These are phyloP conservation scores for Sarocladiaceae sp. DNA, from an alignment of 2,329 filamentous ascomycete species.

Conservation along the genomic window DNA sequence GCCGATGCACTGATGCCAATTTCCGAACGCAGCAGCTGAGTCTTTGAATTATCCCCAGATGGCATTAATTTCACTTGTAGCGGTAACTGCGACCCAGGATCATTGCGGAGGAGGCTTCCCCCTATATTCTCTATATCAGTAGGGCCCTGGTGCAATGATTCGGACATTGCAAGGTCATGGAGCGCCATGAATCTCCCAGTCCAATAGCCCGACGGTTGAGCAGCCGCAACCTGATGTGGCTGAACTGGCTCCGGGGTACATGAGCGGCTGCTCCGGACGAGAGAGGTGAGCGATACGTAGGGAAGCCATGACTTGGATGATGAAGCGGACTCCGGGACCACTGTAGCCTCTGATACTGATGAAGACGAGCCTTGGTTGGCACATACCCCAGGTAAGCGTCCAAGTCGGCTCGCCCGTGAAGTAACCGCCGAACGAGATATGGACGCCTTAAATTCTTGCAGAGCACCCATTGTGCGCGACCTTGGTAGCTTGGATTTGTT, in stretches of 20 bases:
- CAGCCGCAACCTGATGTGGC: constrained; percentile 16
- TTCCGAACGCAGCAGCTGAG: neutral
- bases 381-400: neutral
- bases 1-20: neutral
- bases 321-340: neutral
- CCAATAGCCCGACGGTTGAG: constrained; percentile 52
- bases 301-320: neutral
- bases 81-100: too few relatives aligned
- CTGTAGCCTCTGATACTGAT: constrained; percentile 10
- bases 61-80: neutral
- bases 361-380: constrained; percentile 11
- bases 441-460: constrained; percentile 39
- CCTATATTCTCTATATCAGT: too few relatives aligned
- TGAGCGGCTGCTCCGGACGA: constrained; percentile 7
- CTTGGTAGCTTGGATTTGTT: constrained; percentile 28
- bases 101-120: too few relatives aligned
- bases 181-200: constrained; percentile 53
- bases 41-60: too few relatives aligned
- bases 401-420: constrained; percentile 14
- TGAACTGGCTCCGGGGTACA: constrained; percentile 11
- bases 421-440: constrained; percentile 29
- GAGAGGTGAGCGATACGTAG: constrained; percentile 1
- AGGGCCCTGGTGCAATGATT: constrained; percentile 11
- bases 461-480: constrained; percentile 37
- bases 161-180: constrained; percentile 38